Evolutionary conservation across 768 basidiomycete genomes (phyloP), one percentile per base, ranked within the genome.

Genomic region (Tylopilus sp.): DNA sequence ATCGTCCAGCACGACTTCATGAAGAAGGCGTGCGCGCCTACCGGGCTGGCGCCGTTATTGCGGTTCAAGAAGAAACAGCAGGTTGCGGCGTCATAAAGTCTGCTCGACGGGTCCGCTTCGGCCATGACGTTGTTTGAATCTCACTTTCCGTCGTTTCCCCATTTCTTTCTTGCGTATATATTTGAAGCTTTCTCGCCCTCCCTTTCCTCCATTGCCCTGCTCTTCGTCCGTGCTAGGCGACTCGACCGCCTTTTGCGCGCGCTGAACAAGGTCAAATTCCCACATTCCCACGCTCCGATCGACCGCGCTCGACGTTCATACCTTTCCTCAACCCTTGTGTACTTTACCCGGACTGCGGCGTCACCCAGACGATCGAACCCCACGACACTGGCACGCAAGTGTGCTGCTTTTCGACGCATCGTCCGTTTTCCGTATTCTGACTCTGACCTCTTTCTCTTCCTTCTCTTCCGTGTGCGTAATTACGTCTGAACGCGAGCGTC

Each of bases 1-100:
- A 12, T 28, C 10, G 7, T n/a, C 37, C 58, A 98, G 95, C 95
- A 98, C 67, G 94, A 96, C 9, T 98, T 98, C 74, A 70, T 98
- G 74, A 82, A 81, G 74, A 92, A 93, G 74, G 83, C 95, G 1
- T 98, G 96, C 68, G 79, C 85, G 1, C 70, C 87, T 1, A 81
- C 85, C 0, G 87, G 91, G 1, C 81, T 98, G 45, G 93, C 94
- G 1, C 89, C 93, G 1, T 73, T 98, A 49, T 71, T 98, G 51
- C 80, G 89, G 48, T 90, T 89, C 79, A 87, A 79, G 74, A 85
- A 74, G 37, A 38, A 21, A 38, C 37, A 22, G 10, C 37, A 22
- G 11, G 37, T 21, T 11, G 10, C 37, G 19, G 12, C 37, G 21
- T 38, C 37, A 38, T 38, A 21, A 38, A 38, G 36, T 22, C 5